phyloP scores from a whole-genome alignment of 78 protist species.

The Dictyostelium intermedium region DNA sequence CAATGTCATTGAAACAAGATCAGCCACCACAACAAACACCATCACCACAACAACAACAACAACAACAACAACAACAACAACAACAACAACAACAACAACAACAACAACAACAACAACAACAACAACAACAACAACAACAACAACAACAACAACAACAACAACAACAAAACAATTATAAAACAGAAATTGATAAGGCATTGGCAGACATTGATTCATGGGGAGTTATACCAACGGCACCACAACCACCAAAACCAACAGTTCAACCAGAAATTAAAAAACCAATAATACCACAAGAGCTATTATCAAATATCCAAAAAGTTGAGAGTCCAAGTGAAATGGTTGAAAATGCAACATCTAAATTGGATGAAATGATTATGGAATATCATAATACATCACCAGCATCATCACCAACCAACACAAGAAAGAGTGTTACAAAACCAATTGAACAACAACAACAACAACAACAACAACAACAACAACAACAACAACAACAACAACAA shows the following conservation, averaged over 20 bases:
- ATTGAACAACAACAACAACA: neutral
- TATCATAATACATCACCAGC: slow-evolving; percentile 12
- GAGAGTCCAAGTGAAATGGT: slow-evolving; percentile 8
- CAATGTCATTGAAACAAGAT: neutral
- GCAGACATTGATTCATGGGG: slow-evolving; percentile 48
- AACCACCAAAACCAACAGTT: neutral
- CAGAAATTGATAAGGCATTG: slow-evolving; percentile 49
- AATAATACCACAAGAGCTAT: slow-evolving; percentile 4
- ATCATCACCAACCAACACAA: neutral
- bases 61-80: neutral
- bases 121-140: neutral
- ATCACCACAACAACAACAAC: neutral
- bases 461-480: slow-evolving; percentile 31
- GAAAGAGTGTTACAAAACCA: neutral
- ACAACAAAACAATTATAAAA: neutral
- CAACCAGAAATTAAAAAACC: neutral
- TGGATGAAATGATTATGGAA: slow-evolving; percentile 42
- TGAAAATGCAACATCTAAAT: slow-evolving; percentile 20
- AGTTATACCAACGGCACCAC: neutral
- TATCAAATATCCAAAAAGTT: slow-evolving; percentile 15
- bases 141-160: neutral
- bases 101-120: neutral
- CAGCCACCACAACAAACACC: neutral
- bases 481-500: neutral
- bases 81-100: neutral